These are phyloP conservation scores for Cyphellophora attinorum DNA, from an alignment of 2,329 filamentous ascomycete genomes.

Conservation along the genomic window DNA sequence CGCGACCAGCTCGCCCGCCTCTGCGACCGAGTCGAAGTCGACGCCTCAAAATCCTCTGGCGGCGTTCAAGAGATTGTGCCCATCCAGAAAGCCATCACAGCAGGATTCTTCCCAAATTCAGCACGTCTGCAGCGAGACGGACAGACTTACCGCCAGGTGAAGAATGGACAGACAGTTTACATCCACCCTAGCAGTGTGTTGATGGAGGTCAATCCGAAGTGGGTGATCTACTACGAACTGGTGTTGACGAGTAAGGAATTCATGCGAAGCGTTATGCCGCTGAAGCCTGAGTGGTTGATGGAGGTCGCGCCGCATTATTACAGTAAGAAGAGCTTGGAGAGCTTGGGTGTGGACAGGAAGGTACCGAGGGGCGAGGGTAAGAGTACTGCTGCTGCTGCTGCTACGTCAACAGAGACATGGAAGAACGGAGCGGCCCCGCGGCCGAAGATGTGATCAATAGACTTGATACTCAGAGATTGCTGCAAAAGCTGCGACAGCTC, in stretches of 20 bases:
- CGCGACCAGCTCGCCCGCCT: slow-evolving; percentile 85
- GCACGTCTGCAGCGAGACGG: slow-evolving; percentile 74
- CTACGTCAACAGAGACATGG: not conserved
- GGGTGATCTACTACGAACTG: slow-evolving; percentile 77
- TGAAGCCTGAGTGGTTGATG: slow-evolving; percentile 73
- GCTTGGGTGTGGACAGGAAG: slow-evolving; percentile 66
- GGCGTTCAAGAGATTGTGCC: slow-evolving; percentile 55
- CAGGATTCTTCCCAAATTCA: slow-evolving; percentile 91
- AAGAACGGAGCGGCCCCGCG: too few relatives aligned
- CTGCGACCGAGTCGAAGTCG: slow-evolving; percentile 86
- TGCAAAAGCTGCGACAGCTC: too few relatives aligned
- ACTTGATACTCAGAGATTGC: too few relatives aligned
- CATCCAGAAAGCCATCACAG: slow-evolving; percentile 78
- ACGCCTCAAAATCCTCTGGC: slow-evolving; percentile 52
- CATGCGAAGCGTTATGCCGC: slow-evolving; percentile 77
- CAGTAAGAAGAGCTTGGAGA: slow-evolving; percentile 82
- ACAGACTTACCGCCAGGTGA: slow-evolving; percentile 82
- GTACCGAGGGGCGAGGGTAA: slow-evolving; percentile 51
- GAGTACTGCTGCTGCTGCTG: too few relatives aligned
- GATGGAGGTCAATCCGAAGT: slow-evolving; percentile 71
- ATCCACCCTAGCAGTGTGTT: slow-evolving; percentile 83
- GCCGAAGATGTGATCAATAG: too few relatives aligned
- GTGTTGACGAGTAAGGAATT: slow-evolving; percentile 63
- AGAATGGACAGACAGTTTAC: slow-evolving; percentile 79
- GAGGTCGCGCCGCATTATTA: slow-evolving; percentile 93